Evolutionary conservation across 1,284 basidiomycete genomes (phyloP).

Genomic region (Mrakiaceae sp.): DNA sequence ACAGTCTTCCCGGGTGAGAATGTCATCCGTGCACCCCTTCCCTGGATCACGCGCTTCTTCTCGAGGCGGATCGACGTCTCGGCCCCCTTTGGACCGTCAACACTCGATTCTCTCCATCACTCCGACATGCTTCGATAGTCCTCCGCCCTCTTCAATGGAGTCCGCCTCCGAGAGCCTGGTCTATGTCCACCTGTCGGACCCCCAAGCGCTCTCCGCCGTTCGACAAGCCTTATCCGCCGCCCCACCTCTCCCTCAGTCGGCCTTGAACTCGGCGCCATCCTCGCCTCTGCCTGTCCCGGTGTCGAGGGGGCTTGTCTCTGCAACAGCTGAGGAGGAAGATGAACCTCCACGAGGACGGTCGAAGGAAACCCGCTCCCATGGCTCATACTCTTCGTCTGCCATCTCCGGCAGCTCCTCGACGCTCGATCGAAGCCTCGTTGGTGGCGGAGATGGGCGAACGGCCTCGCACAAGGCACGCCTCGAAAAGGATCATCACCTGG

Average conservation of each 20-base stretch:
- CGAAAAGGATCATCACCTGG: too few relatives aligned
- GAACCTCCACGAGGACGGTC: background rate
- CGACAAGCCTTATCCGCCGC: constrained; percentile 1
- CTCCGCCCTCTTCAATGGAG: background rate
- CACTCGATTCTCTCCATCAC: background rate
- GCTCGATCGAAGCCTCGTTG: too few relatives aligned
- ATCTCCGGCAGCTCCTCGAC: too few relatives aligned
- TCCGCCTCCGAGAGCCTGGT: background rate
- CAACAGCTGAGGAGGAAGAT: background rate
- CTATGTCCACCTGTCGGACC: constrained; percentile 3
- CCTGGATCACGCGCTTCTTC: background rate
- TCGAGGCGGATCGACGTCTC: background rate
- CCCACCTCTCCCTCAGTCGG: background rate
- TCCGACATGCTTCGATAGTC: background rate
- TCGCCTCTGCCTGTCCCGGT: background rate
- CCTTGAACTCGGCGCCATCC: background rate
- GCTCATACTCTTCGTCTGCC: too few relatives aligned
- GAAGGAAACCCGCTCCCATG: too few relatives aligned
- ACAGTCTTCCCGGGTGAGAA: background rate
- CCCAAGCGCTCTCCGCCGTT: background rate
- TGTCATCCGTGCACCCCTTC: background rate
- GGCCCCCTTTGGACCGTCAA: background rate
- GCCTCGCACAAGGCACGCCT: too few relatives aligned
- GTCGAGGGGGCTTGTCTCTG: background rate
- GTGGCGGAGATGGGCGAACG: too few relatives aligned